Percentiles rank a stretch among this genome's conserved stretches.
Conservation (phyloP, 208 protist genomes). For the Leishmania amazonensis region DNA sequence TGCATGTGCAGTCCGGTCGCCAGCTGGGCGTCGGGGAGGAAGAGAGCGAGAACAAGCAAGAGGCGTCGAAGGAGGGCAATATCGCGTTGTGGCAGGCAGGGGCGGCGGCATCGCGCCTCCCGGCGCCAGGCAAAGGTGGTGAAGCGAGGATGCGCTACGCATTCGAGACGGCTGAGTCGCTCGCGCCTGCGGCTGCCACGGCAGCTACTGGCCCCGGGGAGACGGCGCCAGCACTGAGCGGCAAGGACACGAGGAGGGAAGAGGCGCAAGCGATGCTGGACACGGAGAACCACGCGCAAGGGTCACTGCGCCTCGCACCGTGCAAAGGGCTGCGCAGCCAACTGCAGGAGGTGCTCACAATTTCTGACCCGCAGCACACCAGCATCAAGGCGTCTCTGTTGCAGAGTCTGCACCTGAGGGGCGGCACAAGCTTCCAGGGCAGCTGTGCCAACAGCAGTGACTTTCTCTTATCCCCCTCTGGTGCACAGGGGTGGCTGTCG, state of each 20-base stretch:
- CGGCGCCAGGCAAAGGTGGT: neutral
- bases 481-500: constrained; percentile 8
- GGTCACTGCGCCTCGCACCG: constrained; percentile 13
- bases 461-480: neutral
- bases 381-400: constrained; percentile 38
- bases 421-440: neutral
- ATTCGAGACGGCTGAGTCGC: neutral
- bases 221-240: too few relatives aligned
- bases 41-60: neutral
- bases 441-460: neutral
- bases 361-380: constrained; percentile 28
- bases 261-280: neutral
- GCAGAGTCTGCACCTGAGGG: constrained; percentile 25
- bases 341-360: constrained; percentile 39
- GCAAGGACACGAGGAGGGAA: neutral
- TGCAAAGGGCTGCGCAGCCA: constrained; percentile 31
- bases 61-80: neutral
- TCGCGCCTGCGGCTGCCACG: neutral
- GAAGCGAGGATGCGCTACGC: neutral
- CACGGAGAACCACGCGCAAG: constrained; percentile 12
- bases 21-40: neutral
- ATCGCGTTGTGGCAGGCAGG: neutral
- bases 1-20: constrained; percentile 33
- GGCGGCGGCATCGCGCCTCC: neutral
- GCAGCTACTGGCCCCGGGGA: neutral